Evolutionary conservation across 2,329 filamentous ascomycete species (phyloP), one percentile per base, ranked within the genome.

Genomic region (Venturia oleaginea): DNA sequence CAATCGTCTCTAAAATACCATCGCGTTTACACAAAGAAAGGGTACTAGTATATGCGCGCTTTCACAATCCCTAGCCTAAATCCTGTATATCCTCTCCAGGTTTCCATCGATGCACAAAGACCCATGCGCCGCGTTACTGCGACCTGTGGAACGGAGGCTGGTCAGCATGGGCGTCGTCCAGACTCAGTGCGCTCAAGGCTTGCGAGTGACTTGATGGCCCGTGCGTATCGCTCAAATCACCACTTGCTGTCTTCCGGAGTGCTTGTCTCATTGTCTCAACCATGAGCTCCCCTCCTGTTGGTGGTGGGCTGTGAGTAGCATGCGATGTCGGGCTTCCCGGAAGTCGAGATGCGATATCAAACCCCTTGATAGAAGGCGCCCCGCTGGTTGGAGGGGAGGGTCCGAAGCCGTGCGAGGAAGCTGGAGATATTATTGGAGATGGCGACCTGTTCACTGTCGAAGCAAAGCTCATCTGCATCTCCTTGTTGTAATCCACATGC

Each of bases 261-360:
- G 91, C 92, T 76, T 97, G 92, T 62, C 88, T 84, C 92, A 97
- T 96, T 4, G 92, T 97, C 80, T 97, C 92, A 68, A 97, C 89
- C 66, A 89, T 91, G 66, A 97, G 79, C 67, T 96, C 92, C 32
- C 86, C 84, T 57, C 80, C 82, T 66, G 80, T 79, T 60, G 80
- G 75, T 40, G 84, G 76, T 62, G 84, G 81, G 64, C 80, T 81
- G 67, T 81, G 80, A 32, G 80, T 71, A 10, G 68, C 66, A 13
- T 54, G 27, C 32, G 69, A 80, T 3, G 73, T 69, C 22, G 88
- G 88, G 72, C 89, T 91, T 40, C 72, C 84, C 22, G 90, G 75
- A 8, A 84, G 75, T 32, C 60, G 24, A 34, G 37, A 86, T 61
- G 87, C 88, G 74, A 88, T 77, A 66, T 92, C 90, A n/a, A 88